Evolutionary conservation across 202 grass and related monocot species (phyloP), one percentile per base, ranked within the genome.

Genomic region (Hordeum pubiflorum): DNA sequence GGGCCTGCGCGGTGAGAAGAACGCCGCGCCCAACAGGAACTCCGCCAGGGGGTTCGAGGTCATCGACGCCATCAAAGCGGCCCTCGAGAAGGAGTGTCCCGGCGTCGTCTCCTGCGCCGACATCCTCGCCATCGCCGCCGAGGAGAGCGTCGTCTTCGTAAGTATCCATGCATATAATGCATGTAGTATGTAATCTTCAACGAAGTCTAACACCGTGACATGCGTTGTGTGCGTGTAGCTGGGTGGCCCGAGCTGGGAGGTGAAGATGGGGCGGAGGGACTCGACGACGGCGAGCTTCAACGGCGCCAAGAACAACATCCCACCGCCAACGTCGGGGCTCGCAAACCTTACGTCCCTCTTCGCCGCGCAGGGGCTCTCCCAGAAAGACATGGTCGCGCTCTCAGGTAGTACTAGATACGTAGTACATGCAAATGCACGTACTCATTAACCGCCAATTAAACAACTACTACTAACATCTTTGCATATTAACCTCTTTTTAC

Each of bases 41-140:
- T 97, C 94, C 21, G 84, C 78, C 3, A 87, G 94, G 3, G 94
- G 94, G 0, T 97, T 94, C 72, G 90, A 94, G 26, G 94, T 94
- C 2, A 76, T 97, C 32, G 94, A 97, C 81, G 40, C 68, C 79
- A 65, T 89, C 81, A 97, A 97, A 83, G 24, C 91, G 27, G 89
- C 91, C 32, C 87, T 92, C 4, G 91, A 97, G 63, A 79, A 52
- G 26, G 55, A 44, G 0, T 97, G 94, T 55, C 89, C 94, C 0
- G 82, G 87, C 41, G 81, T 97, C 27, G 94, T 97, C 11, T 97
- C 94, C 10, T 97, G 94, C 69, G 89, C 94, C 56, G 94, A 97
- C 83, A 87, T 97, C 40, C 86, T 97, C 39, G 89, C 94, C 41
- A 82, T 92, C 63, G 72, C 87, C 0, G 80, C 94, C 3, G 89